Evolutionary conservation across 2,329 filamentous ascomycete species (phyloP).

Genomic region (Ophiostoma pallidulum): DNA sequence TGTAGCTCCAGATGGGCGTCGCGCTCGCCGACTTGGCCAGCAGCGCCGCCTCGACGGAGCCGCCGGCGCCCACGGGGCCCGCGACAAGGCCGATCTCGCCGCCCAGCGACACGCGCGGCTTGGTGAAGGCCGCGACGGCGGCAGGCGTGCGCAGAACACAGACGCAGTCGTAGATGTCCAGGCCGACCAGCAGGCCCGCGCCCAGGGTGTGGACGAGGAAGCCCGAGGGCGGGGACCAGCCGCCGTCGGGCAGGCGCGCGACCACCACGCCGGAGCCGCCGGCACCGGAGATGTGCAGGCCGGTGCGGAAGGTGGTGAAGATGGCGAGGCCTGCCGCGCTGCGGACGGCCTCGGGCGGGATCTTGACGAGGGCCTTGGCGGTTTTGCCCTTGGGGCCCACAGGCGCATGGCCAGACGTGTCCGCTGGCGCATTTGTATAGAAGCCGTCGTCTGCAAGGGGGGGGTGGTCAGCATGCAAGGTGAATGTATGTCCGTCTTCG

Average conservation of each 20-base stretch:
- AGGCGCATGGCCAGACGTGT: conserved; percentile 12
- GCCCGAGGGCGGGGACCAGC: conserved; percentile 64
- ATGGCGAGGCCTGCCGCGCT: conserved; percentile 59
- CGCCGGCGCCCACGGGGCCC: conserved; percentile 47
- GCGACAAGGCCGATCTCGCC: conserved; percentile 58
- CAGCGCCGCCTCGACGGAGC: conserved; percentile 52
- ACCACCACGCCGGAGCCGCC: conserved; percentile 52
- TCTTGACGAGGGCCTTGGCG: conserved; percentile 28
- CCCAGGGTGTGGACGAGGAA: conserved; percentile 63
- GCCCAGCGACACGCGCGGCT: conserved; percentile 55
- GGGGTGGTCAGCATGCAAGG: too few species aligned
- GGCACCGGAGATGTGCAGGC: conserved; percentile 45
- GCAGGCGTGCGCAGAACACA: conserved; percentile 60
- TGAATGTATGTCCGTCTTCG: too few species aligned
- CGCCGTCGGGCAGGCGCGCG: conserved; percentile 44
- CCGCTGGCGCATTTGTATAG: conserved; percentile 18
- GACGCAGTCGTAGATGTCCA: conserved; percentile 70
- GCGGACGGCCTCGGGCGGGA: conserved; percentile 36
- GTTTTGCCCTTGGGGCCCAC: conserved; percentile 20
- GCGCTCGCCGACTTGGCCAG: not conserved
- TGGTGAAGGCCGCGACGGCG: conserved; percentile 59
- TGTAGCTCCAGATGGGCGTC: conserved; percentile 60
- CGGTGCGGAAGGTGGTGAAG: conserved; percentile 56
- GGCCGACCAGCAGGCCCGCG: conserved; percentile 58
- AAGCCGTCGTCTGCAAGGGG: conserved; percentile 29